These are phyloP conservation scores for Trichoderma sp. DNA, from an alignment of 2,329 filamentous ascomycete species.

Conservation along the genomic window DNA sequence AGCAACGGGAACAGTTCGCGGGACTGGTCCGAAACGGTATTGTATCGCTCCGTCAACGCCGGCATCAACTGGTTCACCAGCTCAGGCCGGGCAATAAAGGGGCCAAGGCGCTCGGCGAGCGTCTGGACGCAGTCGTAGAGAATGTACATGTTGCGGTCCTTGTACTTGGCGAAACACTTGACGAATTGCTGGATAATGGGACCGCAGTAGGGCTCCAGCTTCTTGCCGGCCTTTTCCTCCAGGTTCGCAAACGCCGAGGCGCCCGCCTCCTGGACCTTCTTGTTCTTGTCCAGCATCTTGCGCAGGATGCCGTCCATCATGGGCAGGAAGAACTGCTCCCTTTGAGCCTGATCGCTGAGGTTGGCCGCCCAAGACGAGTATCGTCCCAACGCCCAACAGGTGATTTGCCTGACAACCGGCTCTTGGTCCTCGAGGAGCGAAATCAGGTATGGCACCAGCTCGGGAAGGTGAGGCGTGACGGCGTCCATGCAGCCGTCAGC, in stretches of 20 bases:
- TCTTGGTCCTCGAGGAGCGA: conserved; percentile 81
- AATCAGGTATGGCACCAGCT: conserved; percentile 88
- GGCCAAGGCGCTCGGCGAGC: conserved; percentile 85
- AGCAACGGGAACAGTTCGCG: conserved; percentile 91
- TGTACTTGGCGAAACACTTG: conserved; percentile 89
- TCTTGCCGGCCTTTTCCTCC: conserved; percentile 85
- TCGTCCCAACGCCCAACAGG: conserved; percentile 93
- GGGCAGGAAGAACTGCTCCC: conserved; percentile 81
- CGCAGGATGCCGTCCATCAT: conserved; percentile 96
- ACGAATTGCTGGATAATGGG: conserved; percentile 94
- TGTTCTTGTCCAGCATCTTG: conserved; percentile 96
- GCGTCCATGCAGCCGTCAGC: conserved; percentile 91
- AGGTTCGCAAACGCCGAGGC: conserved; percentile 95
- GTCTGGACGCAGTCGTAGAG: conserved; percentile 99
- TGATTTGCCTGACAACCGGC: conserved; percentile 92
- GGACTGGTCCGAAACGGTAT: conserved; percentile 83
- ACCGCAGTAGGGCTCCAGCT: conserved; percentile 80
- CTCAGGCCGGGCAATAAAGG: conserved; percentile 75
- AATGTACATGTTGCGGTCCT: conserved; percentile 98
- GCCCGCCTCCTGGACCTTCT: conserved; percentile 95
- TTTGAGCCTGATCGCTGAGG: conserved; percentile 66
- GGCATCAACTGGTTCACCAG: conserved; percentile 91
- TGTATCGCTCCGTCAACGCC: conserved; percentile 84
- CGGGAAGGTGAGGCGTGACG: conserved; percentile 85
- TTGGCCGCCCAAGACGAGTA: conserved; percentile 92